phyloP scores from a whole-genome alignment of 192 early-diverging fungal genomes.

The Umbelopsis sp. region DNA sequence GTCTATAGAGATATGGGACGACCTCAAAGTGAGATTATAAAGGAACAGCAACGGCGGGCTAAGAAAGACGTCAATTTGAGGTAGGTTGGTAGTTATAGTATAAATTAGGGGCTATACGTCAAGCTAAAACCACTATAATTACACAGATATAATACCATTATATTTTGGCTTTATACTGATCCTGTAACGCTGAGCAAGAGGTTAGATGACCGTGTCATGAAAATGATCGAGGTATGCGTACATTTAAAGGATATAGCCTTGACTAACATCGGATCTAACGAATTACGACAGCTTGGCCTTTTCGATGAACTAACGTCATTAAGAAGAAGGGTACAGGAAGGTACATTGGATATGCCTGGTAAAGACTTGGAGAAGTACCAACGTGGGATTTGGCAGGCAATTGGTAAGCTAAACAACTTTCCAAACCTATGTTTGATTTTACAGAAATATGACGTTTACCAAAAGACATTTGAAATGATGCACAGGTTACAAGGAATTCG shows the following conservation, averaged over 20 bases:
- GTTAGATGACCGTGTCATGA: slow-evolving; percentile 81
- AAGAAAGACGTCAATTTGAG: slow-evolving; percentile 41
- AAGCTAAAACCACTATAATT: neutral
- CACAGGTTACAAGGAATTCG: slow-evolving; percentile 89
- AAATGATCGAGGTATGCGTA: slow-evolving; percentile 76
- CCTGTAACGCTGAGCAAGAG: slow-evolving; percentile 66
- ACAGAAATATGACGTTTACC: neutral
- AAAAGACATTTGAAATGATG: slow-evolving; percentile 23
- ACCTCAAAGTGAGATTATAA: slow-evolving; percentile 73
- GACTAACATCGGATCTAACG: neutral
- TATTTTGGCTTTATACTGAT: slow-evolving; percentile 91
- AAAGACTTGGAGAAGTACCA: slow-evolving; percentile 47
- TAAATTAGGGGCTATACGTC: neutral
- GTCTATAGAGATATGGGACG: slow-evolving; percentile 70
- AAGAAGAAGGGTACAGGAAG: slow-evolving; percentile 56
- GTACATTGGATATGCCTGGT: slow-evolving; percentile 44
- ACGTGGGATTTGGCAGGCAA: slow-evolving; percentile 76
- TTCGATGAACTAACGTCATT: slow-evolving; percentile 59
- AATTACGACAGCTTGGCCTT: slow-evolving; percentile 42
- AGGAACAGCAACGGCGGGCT: slow-evolving; percentile 61
- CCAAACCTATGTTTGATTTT: neutral
- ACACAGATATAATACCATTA: slow-evolving; percentile 65
- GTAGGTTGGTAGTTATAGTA: slow-evolving; percentile 21
- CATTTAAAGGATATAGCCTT: neutral
- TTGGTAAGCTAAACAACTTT: slow-evolving; percentile 43